Percentiles rank a stretch among this genome's conserved stretches.
phyloP scores from a whole-genome alignment of 345 rosid species.

The Bruguiera gymnorhiza region DNA sequence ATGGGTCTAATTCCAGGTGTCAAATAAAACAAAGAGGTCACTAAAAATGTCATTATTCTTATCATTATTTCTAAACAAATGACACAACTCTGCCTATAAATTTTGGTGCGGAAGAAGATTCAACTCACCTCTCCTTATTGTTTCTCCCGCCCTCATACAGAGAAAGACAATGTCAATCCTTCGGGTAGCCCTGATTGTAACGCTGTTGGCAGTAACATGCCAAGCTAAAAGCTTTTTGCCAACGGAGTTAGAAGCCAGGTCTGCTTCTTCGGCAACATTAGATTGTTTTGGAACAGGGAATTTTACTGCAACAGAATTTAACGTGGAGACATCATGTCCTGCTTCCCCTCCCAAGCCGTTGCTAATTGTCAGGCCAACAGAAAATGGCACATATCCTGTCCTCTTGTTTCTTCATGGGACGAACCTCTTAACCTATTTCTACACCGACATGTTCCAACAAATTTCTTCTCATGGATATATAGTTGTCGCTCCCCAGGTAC shows the following conservation, averaged over 20 bases:
- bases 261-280: background rate
- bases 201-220: background rate
- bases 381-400: conserved; percentile 27
- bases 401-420: conserved; percentile 40
- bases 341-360: conserved; percentile 32
- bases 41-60: no score
- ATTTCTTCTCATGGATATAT: conserved; percentile 46
- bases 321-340: background rate
- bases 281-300: conserved; percentile 5
- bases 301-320: background rate
- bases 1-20: no score
- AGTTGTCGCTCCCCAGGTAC: conserved; percentile 49
- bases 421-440: conserved; percentile 21
- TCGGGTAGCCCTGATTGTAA: background rate
- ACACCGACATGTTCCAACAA: conserved; percentile 25
- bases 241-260: background rate
- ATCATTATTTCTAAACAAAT: no score
- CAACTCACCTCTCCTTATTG: no score
- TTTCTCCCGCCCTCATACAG: no score
- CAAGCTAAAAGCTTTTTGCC: background rate
- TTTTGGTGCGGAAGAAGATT: no score
- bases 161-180: no score
- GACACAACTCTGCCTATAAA: no score
- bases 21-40: no score
- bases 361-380: conserved; percentile 25